Conservation (phyloP, 31 red algal species). For the Porphyra umbilicalis region DNA sequence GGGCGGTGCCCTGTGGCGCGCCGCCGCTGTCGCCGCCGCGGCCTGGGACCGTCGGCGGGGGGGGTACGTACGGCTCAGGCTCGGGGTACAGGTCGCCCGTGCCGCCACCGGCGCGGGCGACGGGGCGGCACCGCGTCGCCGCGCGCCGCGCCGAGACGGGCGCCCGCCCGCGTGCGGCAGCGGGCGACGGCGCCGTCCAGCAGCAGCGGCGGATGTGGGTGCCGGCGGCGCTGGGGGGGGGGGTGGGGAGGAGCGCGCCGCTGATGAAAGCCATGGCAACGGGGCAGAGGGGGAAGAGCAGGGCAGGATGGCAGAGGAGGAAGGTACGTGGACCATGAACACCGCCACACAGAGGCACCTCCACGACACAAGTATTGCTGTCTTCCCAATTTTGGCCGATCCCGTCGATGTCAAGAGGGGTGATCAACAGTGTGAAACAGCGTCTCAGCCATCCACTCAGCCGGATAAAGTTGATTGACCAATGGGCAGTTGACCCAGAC, state of each 20-base stretch:
- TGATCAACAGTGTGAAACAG: no score
- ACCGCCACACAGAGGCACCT: no score
- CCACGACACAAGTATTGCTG: no score
- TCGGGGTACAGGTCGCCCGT: background rate
- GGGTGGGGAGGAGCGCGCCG: background rate
- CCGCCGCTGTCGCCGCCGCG: background rate
- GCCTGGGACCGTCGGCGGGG: background rate
- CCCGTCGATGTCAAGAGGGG: no score
- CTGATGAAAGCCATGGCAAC: background rate
- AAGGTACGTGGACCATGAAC: no score
- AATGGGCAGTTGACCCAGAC: no score
- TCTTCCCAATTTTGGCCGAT: no score
- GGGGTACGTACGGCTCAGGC: background rate
- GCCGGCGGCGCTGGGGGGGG: background rate
- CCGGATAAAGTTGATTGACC: no score
- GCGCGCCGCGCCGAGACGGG: background rate
- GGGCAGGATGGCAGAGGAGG: background rate
- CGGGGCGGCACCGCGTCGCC: background rate
- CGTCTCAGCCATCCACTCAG: no score
- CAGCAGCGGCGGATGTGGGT: background rate
- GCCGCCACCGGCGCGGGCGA: background rate
- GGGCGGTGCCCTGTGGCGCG: background rate
- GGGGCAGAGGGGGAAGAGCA: background rate
- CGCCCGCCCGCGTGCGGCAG: background rate
- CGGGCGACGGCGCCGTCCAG: background rate